Evolutionary conservation across 352 stramenopile species (phyloP).

Genomic region (Globisporangium cylindrosporum): DNA sequence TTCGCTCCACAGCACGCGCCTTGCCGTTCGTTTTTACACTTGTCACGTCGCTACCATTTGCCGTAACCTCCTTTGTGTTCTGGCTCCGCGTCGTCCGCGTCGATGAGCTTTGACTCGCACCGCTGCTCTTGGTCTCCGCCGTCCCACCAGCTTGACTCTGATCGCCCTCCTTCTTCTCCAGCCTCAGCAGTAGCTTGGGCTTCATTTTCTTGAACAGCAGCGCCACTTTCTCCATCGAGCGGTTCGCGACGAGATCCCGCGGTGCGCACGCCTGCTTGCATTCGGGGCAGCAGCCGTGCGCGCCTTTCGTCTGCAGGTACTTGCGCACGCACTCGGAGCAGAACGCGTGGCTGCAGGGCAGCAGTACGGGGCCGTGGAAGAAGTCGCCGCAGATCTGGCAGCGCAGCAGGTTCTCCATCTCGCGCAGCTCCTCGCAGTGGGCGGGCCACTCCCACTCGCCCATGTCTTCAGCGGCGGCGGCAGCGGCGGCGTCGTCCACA

Average conservation of each 20-base stretch:
- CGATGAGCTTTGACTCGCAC: neutral
- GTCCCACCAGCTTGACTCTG: neutral
- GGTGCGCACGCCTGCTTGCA: constrained; percentile 70
- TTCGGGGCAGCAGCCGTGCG: constrained; percentile 71
- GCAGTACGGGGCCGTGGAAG: constrained; percentile 74
- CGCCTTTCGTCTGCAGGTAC: constrained; percentile 69
- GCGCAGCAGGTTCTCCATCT: constrained; percentile 73
- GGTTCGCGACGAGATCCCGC: constrained; percentile 66
- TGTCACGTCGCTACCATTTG: neutral
- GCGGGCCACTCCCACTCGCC: constrained; percentile 82
- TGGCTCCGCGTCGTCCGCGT: neutral
- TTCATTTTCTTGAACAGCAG: constrained; percentile 72
- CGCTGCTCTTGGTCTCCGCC: neutral
- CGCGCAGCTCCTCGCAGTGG: constrained; percentile 49
- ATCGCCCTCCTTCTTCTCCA: constrained; percentile 21
- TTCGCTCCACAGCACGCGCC: constrained; percentile 32
- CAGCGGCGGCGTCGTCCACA: constrained; percentile 7
- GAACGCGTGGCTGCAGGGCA: constrained; percentile 80
- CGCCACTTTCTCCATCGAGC: constrained; percentile 67
- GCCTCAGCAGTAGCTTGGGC: constrained; percentile 47
- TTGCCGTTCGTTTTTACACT: constrained; percentile 8
- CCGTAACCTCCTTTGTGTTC: neutral
- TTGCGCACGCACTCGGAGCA: constrained; percentile 82
- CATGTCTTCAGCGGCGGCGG: constrained; percentile 18
- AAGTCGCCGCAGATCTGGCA: constrained; percentile 86